Percentiles rank a stretch among this genome's conserved stretches.
phyloP scores from a whole-genome alignment of 2,329 filamentous ascomycete species.

The Aureobasidium pullulans region DNA sequence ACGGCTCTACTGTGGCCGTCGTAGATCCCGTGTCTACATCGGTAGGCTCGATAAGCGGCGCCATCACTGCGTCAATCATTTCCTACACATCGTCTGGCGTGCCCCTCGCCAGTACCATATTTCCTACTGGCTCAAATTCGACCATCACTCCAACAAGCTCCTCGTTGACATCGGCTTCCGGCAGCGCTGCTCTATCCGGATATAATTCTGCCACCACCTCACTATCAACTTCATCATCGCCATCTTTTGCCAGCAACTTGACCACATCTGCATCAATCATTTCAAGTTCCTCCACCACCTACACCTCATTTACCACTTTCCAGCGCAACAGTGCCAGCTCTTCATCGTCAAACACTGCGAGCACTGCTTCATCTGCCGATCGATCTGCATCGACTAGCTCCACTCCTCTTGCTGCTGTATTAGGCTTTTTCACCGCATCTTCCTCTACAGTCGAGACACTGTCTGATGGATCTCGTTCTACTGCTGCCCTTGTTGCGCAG shows the following conservation, averaged over 20 bases:
- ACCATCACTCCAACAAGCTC: background rate
- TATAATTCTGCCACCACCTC: background rate
- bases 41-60: background rate
- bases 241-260: constrained; percentile 14
- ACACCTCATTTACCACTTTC: constrained; percentile 9
- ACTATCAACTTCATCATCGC: constrained; percentile 2
- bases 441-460: constrained; percentile 14
- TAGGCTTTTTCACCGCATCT: constrained; percentile 9
- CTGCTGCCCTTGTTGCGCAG: background rate
- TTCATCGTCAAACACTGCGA: background rate
- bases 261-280: constrained; percentile 14
- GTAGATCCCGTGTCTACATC: background rate
- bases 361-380: background rate
- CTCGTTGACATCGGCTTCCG: background rate
- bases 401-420: background rate
- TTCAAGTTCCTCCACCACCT: constrained; percentile 9
- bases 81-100: constrained; percentile 2
- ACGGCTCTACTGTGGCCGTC: background rate
- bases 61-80: background rate
- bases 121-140: background rate
- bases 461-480: constrained; percentile 12
- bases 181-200: background rate
- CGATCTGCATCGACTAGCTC: background rate
- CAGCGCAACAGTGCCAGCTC: background rate
- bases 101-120: background rate